Conservation (phyloP, 495 filamentous ascomycete species). For the Neurospora discreta region DNA sequence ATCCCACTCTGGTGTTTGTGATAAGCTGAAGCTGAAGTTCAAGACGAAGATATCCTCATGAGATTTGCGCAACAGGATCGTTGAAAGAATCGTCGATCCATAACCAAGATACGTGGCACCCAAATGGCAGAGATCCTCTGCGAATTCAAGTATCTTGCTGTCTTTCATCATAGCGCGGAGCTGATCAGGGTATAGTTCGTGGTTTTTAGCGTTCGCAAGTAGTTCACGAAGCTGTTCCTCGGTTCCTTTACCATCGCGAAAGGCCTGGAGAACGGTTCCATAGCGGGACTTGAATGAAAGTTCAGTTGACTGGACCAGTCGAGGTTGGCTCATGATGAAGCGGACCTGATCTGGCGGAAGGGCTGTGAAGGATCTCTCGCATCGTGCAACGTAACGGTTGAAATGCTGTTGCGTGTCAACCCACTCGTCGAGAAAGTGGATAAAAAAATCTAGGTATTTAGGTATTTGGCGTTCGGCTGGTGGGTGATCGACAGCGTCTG, state of each 20-base stretch:
- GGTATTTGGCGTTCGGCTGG: not conserved
- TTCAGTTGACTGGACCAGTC: not conserved
- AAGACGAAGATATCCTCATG: not conserved
- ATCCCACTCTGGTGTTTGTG: constrained; percentile 6
- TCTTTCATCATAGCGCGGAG: not conserved
- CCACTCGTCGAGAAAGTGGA: constrained; percentile 14
- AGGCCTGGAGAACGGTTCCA: constrained; percentile 14
- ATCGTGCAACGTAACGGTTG: constrained; percentile 21
- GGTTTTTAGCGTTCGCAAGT: not conserved
- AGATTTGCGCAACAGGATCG: not conserved
- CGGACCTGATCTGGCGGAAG: constrained; percentile 5
- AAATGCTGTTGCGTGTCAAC: constrained; percentile 1
- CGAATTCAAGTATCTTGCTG: not conserved
- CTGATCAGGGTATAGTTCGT: not conserved
- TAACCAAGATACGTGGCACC: not conserved
- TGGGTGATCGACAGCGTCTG: not conserved
- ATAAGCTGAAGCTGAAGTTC: not conserved
- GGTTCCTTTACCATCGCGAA: not conserved
- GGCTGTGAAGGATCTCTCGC: constrained; percentile 1
- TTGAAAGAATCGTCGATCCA: not conserved
- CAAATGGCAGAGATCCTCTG: not conserved
- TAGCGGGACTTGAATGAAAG: not conserved
- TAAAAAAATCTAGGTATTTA: constrained; percentile 8
- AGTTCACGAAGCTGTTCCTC: not conserved
- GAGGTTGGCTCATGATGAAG: not conserved